Evolutionary conservation across 192 early-diverging fungal genomes (phyloP).

Genomic region (Podila epicladia): DNA sequence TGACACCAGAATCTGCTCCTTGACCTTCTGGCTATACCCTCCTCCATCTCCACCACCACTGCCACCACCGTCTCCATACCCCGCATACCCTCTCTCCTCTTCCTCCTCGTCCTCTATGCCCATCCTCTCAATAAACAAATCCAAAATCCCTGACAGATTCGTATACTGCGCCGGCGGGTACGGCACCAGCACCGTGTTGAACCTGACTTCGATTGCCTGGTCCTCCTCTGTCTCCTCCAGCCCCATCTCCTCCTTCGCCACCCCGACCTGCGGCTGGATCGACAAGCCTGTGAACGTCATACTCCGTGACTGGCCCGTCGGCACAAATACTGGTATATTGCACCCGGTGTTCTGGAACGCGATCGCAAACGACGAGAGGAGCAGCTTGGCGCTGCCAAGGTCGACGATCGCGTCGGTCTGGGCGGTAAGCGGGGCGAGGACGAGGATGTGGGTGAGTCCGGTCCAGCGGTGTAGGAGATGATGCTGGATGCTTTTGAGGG

Average conservation of each 20-base stretch:
- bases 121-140: slow-evolving; percentile 49
- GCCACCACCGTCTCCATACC: slow-evolving; percentile 4
- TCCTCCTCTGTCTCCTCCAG: slow-evolving; percentile 44
- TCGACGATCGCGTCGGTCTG: slow-evolving; percentile 59
- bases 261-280: slow-evolving; percentile 33
- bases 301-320: slow-evolving; percentile 50
- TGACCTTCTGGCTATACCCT: slow-evolving; percentile 13
- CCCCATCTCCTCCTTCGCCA: slow-evolving; percentile 15
- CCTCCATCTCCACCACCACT: not conserved
- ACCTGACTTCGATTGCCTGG: slow-evolving; percentile 47
- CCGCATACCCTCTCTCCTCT: not conserved
- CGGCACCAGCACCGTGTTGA: slow-evolving; percentile 42
- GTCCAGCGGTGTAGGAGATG: slow-evolving; percentile 80
- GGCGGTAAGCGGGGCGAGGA: slow-evolving; percentile 46
- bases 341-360: slow-evolving; percentile 74
- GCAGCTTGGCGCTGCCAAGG: slow-evolving; percentile 65
- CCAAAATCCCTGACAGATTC: slow-evolving; percentile 46
- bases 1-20: slow-evolving; percentile 47
- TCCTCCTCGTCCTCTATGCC: slow-evolving; percentile 32
- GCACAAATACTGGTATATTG: slow-evolving; percentile 70
- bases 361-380: slow-evolving; percentile 74
- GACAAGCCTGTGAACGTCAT: slow-evolving; percentile 43
- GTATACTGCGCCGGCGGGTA: slow-evolving; percentile 49
- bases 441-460: slow-evolving; percentile 62
- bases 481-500: slow-evolving; percentile 28